Base-by-base conservation (phyloP, 495 filamentous ascomycete genomes). In the Entonaema liquescens region DNA sequence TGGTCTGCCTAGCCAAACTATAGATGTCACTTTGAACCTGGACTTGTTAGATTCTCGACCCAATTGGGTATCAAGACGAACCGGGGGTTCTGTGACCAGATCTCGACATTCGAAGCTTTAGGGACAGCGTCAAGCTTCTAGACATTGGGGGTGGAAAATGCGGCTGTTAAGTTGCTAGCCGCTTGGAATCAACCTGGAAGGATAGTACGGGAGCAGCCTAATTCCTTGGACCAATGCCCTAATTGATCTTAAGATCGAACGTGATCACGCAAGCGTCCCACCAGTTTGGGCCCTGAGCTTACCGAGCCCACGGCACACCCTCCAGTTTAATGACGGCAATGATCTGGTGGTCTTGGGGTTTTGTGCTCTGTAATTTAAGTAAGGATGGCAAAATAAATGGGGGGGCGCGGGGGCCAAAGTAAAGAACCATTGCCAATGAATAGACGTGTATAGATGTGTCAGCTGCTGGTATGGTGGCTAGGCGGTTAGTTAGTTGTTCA, bases 221-320 rank as follows among this genome's bases (percentile, higher is more conserved):
- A 17, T 21, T 44, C 17, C 40, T 44, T 21, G 42, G 42, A 12
- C 42, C 19, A 47, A 21, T 52, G 65, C 25, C 49, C 9, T 31
- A 47, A 55, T 47, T 49, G 38, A 44, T 17, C 23, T 42, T 25
- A 12, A n/a, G 57, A 54, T 44, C 55, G n/a, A 42, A 60, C 54
- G 50, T 44, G 55, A 63, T 59, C 44, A 49, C 17, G 60, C 47
- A 57, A 7, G 29, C 28, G 49, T 68, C 33, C 62, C 61, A 59
- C 44, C 65, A 69, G 57, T 8, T 44, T 73, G 62, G 70, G 65
- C 62, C 70, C 56, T 73, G 70, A 65, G 65, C 65, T 68, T 73
- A 68, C 70, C 70, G 62, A 66, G 70, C 65, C 70, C 57, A 31
- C 70, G 70, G 70, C 21, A 73, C 65, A 49, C 36, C 38, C 26